A percentile compares a stretch with the other conserved stretches of the same genome.
phyloP scores from a whole-genome alignment of 2,329 filamentous ascomycete genomes.

The Paecilomyces formosus region DNA sequence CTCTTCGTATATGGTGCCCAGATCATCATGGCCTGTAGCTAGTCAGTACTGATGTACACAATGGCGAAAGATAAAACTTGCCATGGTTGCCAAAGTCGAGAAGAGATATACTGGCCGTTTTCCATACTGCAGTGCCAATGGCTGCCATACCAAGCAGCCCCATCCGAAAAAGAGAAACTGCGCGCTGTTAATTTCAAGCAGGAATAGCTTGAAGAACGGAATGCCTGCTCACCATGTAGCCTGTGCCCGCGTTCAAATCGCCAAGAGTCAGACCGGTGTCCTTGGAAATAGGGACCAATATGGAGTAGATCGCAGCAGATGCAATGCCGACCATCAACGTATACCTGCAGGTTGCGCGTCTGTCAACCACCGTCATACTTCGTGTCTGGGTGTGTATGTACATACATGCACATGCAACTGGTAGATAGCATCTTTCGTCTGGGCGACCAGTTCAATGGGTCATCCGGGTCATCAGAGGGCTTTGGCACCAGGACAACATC shows the following conservation, averaged over 20 bases:
- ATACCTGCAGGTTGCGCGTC: background rate
- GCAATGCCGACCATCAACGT: conserved; percentile 24
- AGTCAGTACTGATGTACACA: background rate
- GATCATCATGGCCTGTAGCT: background rate
- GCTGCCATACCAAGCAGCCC: conserved; percentile 28
- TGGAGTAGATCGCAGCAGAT: conserved; percentile 23
- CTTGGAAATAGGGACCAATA: conserved; percentile 32
- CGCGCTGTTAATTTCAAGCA: background rate
- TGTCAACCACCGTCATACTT: background rate
- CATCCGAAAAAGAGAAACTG: conserved; percentile 27
- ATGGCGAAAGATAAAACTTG: background rate
- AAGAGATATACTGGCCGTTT: conserved; percentile 9
- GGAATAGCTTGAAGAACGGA: background rate
- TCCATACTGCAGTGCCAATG: conserved; percentile 23
- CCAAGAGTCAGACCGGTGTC: conserved; percentile 36
- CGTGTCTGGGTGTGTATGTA: background rate
- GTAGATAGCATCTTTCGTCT: conserved; percentile 24
- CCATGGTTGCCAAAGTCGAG: conserved; percentile 4
- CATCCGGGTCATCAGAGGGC: conserved; percentile 32
- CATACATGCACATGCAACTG: conserved; percentile 23
- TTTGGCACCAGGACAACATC: conserved; percentile 27
- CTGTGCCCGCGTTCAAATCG: conserved; percentile 41
- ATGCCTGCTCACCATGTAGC: conserved; percentile 29
- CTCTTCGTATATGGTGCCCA: conserved; percentile 35
- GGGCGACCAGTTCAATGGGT: conserved; percentile 32